Conservation (phyloP, 495 filamentous ascomycete species). For the Pseudevernia furfuracea region DNA sequence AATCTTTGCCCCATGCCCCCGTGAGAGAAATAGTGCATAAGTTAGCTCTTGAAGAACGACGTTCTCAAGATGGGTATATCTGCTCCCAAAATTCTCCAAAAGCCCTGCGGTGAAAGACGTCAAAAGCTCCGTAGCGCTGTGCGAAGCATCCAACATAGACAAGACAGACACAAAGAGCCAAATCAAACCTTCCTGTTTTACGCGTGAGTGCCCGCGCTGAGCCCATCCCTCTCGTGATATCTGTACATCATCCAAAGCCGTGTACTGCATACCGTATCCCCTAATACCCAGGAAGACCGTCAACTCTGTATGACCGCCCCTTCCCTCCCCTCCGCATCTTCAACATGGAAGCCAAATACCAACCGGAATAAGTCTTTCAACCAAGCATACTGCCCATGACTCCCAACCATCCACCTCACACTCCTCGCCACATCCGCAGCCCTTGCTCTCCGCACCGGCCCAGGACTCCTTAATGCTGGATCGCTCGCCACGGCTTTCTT, state of each 20-base stretch:
- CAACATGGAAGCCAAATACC: slow-evolving; percentile 76
- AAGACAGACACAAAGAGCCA: neutral
- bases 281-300: neutral
- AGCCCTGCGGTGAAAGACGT: neutral
- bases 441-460: slow-evolving; percentile 45
- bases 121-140: neutral
- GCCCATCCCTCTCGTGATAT: neutral
- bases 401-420: slow-evolving; percentile 63
- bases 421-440: slow-evolving; percentile 68
- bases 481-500: slow-evolving; percentile 67
- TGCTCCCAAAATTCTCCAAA: neutral
- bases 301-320: slow-evolving; percentile 23
- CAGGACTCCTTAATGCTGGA: slow-evolving; percentile 51
- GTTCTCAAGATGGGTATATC: neutral
- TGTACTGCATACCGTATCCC: neutral
- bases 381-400: slow-evolving; percentile 57
- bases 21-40: too few relatives aligned
- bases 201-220: too few relatives aligned
- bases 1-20: too few relatives aligned
- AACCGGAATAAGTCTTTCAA: slow-evolving; percentile 70
- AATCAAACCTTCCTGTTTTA: neutral
- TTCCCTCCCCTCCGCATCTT: slow-evolving; percentile 48
- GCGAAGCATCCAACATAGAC: neutral
- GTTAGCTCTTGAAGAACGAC: too few relatives aligned
- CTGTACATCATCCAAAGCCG: neutral